Conservation (phyloP, 169 alveolate genomes). For the Hammondia hammondi region DNA sequence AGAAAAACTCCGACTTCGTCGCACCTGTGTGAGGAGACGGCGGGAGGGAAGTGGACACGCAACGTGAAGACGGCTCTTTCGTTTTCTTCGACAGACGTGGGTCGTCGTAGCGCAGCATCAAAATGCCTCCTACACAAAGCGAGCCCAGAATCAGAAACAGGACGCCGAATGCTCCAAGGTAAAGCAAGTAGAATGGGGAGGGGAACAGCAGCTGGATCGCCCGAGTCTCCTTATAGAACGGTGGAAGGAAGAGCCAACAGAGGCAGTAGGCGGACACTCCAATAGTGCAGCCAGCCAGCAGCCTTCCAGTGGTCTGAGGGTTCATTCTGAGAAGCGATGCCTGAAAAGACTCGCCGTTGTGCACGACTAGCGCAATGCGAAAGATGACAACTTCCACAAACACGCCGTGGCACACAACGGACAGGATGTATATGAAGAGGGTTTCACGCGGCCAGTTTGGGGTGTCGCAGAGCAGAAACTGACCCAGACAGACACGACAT, state of each 20-base stretch:
- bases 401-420: no score
- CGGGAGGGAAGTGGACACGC: neutral
- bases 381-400: no score
- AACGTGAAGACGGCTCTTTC: neutral
- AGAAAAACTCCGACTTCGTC: no score
- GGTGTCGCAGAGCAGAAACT: no score
- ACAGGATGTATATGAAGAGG: no score
- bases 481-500: no score
- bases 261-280: neutral
- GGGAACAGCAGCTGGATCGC: constrained; percentile 4
- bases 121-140: neutral
- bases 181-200: neutral
- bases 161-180: constrained; percentile 18
- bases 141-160: constrained; percentile 6
- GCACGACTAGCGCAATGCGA: no score
- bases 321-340: neutral
- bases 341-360: neutral
- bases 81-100: neutral
- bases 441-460: no score
- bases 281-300: constrained; percentile 3
- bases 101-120: constrained; percentile 35
- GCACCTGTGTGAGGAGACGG: neutral
- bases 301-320: constrained; percentile 27
- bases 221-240: neutral
- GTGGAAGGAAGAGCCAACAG: constrained; percentile 2